phyloP scores from a whole-genome alignment of 2,329 filamentous ascomycete genomes.

The Nigrospora sphaerica region DNA sequence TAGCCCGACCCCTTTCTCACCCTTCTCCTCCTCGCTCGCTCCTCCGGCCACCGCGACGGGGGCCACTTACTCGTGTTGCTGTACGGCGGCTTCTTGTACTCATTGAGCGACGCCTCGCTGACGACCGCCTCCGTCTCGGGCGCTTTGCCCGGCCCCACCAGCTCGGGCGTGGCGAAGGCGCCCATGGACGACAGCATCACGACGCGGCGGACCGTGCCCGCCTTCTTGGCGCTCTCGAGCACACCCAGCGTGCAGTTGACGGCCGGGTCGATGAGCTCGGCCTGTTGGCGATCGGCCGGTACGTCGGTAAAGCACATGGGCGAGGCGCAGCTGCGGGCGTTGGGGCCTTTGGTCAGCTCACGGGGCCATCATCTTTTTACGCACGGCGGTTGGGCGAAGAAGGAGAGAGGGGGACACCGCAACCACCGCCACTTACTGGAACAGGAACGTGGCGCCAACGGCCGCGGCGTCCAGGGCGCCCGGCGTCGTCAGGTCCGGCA shows the following conservation, averaged over 20 bases:
- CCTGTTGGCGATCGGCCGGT: not conserved
- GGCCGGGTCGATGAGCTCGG: not conserved
- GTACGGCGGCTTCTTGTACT: slow-evolving; percentile 5
- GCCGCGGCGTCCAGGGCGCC: not conserved
- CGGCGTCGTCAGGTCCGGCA: slow-evolving; percentile 1
- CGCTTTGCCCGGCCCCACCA: not conserved
- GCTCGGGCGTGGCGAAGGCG: not conserved
- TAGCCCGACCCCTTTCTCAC: too few relatives aligned
- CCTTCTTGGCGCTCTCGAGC: not conserved
- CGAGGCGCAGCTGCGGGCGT: not conserved
- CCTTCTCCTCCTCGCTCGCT: too few relatives aligned
- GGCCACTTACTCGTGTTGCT: not conserved
- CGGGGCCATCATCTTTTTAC: too few relatives aligned
- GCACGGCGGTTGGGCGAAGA: too few relatives aligned
- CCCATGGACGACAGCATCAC: not conserved
- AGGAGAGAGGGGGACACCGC: too few relatives aligned
- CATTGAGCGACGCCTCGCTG: slow-evolving; percentile 3
- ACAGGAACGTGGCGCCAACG: not conserved
- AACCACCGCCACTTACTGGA: not conserved
- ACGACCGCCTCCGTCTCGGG: not conserved
- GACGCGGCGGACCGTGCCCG: slow-evolving; percentile 1
- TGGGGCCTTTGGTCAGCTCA: too few relatives aligned
- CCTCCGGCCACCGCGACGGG: too few relatives aligned
- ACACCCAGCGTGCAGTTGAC: not conserved
- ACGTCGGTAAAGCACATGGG: not conserved